phyloP scores from a whole-genome alignment of 257 asterid genomes.

The Eustoma russellianum region DNA sequence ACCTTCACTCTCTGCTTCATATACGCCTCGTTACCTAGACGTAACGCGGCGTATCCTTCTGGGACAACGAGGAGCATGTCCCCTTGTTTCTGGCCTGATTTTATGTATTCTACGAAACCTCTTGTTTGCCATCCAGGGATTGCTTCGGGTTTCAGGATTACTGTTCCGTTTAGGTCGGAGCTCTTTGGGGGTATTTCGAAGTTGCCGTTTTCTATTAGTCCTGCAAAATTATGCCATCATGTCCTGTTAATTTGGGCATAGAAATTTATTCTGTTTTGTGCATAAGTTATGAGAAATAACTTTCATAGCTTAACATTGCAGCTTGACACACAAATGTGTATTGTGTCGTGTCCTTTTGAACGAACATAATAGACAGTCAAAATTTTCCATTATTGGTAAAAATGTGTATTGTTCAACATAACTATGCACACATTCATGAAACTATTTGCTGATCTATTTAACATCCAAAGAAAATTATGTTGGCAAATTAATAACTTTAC shows the following conservation, averaged over 20 bases:
- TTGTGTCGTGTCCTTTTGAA: background rate
- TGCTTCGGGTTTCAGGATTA: constrained; percentile 48
- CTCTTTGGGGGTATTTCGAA: constrained; percentile 56
- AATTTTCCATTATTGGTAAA: no score
- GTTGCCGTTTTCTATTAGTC: constrained; percentile 71
- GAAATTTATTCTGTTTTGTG: background rate
- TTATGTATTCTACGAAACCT: constrained; percentile 91
- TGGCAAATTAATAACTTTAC: no score
- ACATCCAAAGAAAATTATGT: no score
- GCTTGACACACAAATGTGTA: background rate
- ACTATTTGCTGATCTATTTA: no score
- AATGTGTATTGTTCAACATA: no score
- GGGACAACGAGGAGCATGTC: constrained; percentile 93
- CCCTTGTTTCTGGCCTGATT: constrained; percentile 93
- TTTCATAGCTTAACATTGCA: no score
- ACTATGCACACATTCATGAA: no score
- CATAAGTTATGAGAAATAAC: background rate
- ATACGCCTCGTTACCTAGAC: constrained; percentile 92
- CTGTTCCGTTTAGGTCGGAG: constrained; percentile 59
- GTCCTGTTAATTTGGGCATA: background rate
- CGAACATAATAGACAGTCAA: background rate
- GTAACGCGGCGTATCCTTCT: constrained; percentile 80
- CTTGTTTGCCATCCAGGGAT: constrained; percentile 64
- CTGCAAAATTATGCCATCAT: constrained; percentile 22
- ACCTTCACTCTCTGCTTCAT: constrained; percentile 59